Conservation (phyloP, 1,284 basidiomycete genomes). For the Microbotryum intermedium region DNA sequence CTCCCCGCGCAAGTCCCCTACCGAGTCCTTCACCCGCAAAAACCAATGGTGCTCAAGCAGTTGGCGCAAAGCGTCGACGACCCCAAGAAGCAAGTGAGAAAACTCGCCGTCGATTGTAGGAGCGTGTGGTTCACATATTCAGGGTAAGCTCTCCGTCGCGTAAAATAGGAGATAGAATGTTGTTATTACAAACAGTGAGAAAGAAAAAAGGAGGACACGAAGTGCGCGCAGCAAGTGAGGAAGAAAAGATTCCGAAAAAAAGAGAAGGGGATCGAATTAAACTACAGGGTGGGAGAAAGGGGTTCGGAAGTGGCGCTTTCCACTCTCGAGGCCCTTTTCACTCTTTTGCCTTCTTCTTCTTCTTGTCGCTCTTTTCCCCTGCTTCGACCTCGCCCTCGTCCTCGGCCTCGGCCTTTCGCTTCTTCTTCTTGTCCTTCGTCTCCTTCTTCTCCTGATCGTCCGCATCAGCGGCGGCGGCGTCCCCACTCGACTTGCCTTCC, state of each 20-base stretch:
- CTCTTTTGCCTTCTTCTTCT: constrained; percentile 10
- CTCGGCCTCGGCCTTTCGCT: neutral
- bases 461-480: neutral
- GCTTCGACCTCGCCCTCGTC: neutral
- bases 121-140: constrained; percentile 41
- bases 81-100: constrained; percentile 66
- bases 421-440: constrained; percentile 6
- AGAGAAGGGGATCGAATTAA: constrained; percentile 5
- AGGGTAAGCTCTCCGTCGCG: neutral
- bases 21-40: constrained; percentile 66
- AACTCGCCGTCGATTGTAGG: constrained; percentile 77
- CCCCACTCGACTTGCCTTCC: neutral
- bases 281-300: neutral
- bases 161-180: neutral
- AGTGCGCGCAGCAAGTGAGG: neutral
- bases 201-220: neutral
- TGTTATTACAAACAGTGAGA: neutral
- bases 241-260: neutral
- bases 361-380: neutral
- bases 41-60: constrained; percentile 60
- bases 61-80: constrained; percentile 73
- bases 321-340: constrained; percentile 9
- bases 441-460: constrained; percentile 13
- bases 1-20: constrained; percentile 68
- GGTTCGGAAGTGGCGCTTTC: neutral